Percentiles rank a stretch among this genome's conserved stretches.
Conservation (phyloP, 2,329 filamentous ascomycete species). For the Colletotrichum horii region DNA sequence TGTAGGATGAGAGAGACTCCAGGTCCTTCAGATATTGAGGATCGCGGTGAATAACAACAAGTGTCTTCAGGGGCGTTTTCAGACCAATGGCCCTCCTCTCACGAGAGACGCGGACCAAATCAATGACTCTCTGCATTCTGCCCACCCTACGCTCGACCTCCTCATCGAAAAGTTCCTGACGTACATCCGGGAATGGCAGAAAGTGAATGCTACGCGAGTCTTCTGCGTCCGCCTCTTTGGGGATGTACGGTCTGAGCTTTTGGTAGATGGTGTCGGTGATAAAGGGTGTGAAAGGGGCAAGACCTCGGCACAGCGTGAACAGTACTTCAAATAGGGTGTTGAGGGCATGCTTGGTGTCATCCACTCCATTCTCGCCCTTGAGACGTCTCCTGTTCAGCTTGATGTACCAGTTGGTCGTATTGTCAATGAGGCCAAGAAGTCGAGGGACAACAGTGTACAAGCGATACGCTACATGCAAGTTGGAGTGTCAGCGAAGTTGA, state of each 20-base stretch:
- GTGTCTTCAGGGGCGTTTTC: slow-evolving; percentile 88
- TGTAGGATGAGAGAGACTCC: slow-evolving; percentile 83
- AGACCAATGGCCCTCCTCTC: slow-evolving; percentile 85
- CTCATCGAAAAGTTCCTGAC: slow-evolving; percentile 85
- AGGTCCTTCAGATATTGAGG: slow-evolving; percentile 86
- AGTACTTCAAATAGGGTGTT: slow-evolving; percentile 95
- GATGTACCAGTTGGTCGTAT: slow-evolving; percentile 99
- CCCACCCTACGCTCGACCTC: slow-evolving; percentile 85
- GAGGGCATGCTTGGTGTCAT: slow-evolving; percentile 88
- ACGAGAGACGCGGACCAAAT: slow-evolving; percentile 83
- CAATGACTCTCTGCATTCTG: slow-evolving; percentile 95
- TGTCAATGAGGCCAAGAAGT: slow-evolving; percentile 83
- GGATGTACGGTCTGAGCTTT: slow-evolving; percentile 81
- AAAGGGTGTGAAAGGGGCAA: slow-evolving; percentile 96
- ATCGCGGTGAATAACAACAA: slow-evolving; percentile 88
- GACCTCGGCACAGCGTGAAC: slow-evolving; percentile 83
- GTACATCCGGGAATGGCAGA: slow-evolving; percentile 85
- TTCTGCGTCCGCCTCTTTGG: slow-evolving; percentile 67
- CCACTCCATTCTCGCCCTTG: slow-evolving; percentile 85
- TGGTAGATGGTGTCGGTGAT: slow-evolving; percentile 94
- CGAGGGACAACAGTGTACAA: slow-evolving; percentile 92
- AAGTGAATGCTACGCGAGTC: slow-evolving; percentile 93
- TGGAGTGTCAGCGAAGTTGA: background rate
- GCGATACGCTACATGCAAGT: slow-evolving; percentile 62
- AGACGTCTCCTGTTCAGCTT: slow-evolving; percentile 89